Conservation (phyloP, 768 basidiomycete genomes). For the Lactarius hatsudake region DNA sequence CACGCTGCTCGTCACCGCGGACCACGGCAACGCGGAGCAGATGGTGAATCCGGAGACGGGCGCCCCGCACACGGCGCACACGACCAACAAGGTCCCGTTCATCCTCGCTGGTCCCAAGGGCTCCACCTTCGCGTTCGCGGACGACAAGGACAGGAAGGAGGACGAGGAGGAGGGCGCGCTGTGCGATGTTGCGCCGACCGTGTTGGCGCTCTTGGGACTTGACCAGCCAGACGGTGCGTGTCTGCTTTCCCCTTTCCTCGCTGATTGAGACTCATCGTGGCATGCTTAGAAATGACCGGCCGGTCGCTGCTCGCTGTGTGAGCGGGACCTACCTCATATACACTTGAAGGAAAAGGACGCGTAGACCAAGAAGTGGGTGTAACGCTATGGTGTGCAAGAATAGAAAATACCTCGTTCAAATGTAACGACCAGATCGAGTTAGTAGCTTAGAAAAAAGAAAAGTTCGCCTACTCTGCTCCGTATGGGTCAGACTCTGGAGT, state of each 20-base stretch:
- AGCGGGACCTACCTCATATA: not conserved
- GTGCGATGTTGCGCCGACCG: constrained; percentile 89
- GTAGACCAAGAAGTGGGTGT: not conserved
- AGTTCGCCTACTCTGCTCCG: not conserved
- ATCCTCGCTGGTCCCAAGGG: constrained; percentile 64
- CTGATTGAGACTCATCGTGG: not conserved
- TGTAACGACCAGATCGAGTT: not conserved
- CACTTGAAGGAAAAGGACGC: not conserved
- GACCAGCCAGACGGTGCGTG: constrained; percentile 64
- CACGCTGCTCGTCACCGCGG: constrained; percentile 83
- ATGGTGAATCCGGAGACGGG: constrained; percentile 84
- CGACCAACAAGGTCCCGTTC: constrained; percentile 87
- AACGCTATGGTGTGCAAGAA: not conserved
- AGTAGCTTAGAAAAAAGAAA: not conserved
- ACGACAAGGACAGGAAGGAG: constrained; percentile 48
- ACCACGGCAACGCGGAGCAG: constrained; percentile 96
- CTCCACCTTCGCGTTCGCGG: constrained; percentile 49
- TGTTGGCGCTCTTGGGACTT: constrained; percentile 74
- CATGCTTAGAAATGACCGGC: constrained; percentile 49
- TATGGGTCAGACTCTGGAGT: not conserved
- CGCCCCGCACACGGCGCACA: constrained; percentile 89
- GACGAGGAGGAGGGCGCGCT: constrained; percentile 70
- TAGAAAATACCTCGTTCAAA: not conserved
- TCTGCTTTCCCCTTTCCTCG: not conserved
- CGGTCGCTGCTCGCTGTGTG: constrained; percentile 45